Conservation (phyloP, 1,284 basidiomycete species). For the Ganoderma lingzhi region DNA sequence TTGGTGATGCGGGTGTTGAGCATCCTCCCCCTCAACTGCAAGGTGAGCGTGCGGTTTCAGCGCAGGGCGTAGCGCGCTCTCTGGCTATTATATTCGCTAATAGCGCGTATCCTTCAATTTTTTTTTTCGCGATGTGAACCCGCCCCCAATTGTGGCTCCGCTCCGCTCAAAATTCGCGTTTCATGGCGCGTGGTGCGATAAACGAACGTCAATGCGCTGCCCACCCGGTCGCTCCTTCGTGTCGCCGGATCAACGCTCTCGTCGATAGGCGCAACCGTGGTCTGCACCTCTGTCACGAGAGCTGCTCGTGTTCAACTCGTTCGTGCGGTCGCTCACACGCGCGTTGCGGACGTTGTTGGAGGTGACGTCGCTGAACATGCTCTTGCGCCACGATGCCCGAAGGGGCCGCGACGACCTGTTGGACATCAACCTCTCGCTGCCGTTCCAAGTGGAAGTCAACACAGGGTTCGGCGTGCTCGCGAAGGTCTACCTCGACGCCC, state of each 20-base stretch:
- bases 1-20: slow-evolving; percentile 96
- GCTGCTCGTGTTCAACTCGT: slow-evolving; percentile 97
- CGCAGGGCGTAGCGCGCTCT: slow-evolving; percentile 11
- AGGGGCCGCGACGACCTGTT: slow-evolving; percentile 90
- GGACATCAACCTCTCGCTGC: slow-evolving; percentile 90
- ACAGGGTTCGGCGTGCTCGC: slow-evolving; percentile 98
- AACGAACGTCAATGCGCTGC: not conserved
- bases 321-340: slow-evolving; percentile 89
- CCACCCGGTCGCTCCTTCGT: not conserved
- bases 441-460: slow-evolving; percentile 96
- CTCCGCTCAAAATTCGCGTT: slow-evolving; percentile 20
- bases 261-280: slow-evolving; percentile 80
- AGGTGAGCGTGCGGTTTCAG: slow-evolving; percentile 58
- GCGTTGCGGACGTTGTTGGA: slow-evolving; percentile 92
- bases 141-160: slow-evolving; percentile 14
- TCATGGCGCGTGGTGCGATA: slow-evolving; percentile 8
- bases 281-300: slow-evolving; percentile 95
- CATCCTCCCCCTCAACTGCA: slow-evolving; percentile 93
- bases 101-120: slow-evolving; percentile 1
- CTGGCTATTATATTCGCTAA: slow-evolving; percentile 15
- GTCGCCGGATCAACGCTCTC: not conserved
- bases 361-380: slow-evolving; percentile 90
- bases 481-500: slow-evolving; percentile 94
- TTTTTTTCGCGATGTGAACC: slow-evolving; percentile 10
- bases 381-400: slow-evolving; percentile 88